Conservation (phyloP, 1,284 basidiomycete species). For the Leccinum ponderosum region DNA sequence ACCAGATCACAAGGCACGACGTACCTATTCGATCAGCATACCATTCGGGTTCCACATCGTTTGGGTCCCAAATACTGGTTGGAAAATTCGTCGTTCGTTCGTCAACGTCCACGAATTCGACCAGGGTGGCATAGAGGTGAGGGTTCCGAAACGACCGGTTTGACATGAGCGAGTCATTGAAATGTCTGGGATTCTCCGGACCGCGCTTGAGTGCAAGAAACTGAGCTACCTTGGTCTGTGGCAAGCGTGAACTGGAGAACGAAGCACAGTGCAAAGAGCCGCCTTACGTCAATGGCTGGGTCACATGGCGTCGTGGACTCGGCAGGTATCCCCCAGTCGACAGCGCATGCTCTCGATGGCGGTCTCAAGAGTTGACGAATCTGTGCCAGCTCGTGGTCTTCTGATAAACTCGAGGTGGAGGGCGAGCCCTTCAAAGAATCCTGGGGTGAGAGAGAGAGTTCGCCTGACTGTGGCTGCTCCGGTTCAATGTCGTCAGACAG, state of each 20-base stretch:
- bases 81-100: conserved; percentile 85
- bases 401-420: conserved; percentile 21
- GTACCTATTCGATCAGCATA: conserved; percentile 63
- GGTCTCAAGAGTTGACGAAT: conserved; percentile 62
- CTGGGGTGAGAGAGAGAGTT: conserved; percentile 10
- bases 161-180: no score
- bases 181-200: no score
- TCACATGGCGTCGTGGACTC: conserved; percentile 56
- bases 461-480: conserved; percentile 8
- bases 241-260: neutral
- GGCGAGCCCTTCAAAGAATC: conserved; percentile 13
- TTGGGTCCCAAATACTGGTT: conserved; percentile 65
- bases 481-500: conserved; percentile 42
- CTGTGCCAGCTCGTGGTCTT: conserved; percentile 37
- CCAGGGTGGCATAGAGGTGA: conserved; percentile 89
- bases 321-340: conserved; percentile 80
- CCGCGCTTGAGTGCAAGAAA: no score
- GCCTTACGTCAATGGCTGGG: conserved; percentile 59
- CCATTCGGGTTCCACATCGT: conserved; percentile 64
- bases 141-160: no score
- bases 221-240: no score
- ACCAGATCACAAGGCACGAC: neutral
- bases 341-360: conserved; percentile 57
- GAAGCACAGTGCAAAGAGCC: neutral
- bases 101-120: conserved; percentile 88